Conservation (phyloP, 2,329 filamentous ascomycete species). For the Colletotrichum sp. region DNA sequence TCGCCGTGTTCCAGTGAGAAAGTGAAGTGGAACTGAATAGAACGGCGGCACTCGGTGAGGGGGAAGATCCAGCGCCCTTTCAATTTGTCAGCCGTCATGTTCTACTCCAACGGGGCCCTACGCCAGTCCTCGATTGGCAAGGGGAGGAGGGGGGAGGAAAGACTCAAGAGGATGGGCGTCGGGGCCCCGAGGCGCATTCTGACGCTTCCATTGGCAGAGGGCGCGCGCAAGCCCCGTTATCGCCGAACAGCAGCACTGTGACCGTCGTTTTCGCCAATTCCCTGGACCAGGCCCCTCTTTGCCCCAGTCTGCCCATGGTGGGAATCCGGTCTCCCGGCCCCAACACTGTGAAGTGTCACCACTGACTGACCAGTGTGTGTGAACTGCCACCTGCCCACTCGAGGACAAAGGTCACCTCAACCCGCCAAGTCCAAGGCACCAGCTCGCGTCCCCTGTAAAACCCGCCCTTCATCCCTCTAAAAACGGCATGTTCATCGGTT, state of each 20-base stretch:
- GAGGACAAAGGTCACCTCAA: background rate
- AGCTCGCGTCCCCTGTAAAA: constrained; percentile 3
- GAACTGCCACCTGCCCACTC: background rate
- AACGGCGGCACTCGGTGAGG: constrained; percentile 15
- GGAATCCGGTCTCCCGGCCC: background rate
- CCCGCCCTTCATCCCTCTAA: background rate
- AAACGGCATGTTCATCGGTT: background rate
- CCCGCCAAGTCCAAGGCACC: background rate
- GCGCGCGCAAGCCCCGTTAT: background rate
- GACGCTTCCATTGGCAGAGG: constrained; percentile 7
- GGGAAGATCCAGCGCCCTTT: constrained; percentile 23
- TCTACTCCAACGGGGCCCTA: background rate
- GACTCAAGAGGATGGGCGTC: background rate
- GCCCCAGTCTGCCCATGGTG: background rate
- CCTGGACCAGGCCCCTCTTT: background rate
- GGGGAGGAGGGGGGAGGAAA: background rate
- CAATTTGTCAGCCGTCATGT: constrained; percentile 22
- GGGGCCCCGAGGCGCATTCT: background rate
- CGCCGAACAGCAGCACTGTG: background rate
- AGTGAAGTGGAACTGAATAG: constrained; percentile 14
- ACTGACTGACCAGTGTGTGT: background rate
- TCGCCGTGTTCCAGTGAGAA: background rate
- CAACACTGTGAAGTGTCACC: background rate
- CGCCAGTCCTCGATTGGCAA: background rate
- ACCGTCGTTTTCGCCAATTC: constrained; percentile 9